phyloP scores from a whole-genome alignment of 2,329 filamentous ascomycete species.

The Penicillium decumbens region DNA sequence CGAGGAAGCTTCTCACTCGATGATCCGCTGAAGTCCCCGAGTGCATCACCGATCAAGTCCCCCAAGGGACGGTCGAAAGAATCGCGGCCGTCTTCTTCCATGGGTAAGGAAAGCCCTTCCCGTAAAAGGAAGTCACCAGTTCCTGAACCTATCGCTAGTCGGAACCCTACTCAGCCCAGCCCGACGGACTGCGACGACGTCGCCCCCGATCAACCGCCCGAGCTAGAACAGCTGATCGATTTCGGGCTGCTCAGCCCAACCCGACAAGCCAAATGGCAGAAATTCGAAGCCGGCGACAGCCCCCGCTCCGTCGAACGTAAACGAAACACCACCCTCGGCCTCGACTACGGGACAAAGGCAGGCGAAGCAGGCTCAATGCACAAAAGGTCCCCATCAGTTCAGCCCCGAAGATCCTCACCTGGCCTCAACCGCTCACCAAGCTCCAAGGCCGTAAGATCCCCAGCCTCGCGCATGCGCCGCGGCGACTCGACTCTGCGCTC shows the following conservation, averaged over 20 bases:
- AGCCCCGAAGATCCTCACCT: conserved; percentile 17
- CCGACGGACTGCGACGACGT: conserved; percentile 12
- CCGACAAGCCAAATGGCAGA: conserved; percentile 30
- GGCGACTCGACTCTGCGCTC: conserved; percentile 22
- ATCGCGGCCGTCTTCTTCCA: conserved; percentile 17
- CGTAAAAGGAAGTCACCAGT: conserved; percentile 36
- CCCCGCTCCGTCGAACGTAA: conserved; percentile 34
- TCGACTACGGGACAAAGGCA: not conserved
- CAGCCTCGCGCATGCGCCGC: conserved; percentile 21
- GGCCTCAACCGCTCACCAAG: conserved; percentile 20
- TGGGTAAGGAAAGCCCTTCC: conserved; percentile 30
- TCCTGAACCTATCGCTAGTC: conserved; percentile 27
- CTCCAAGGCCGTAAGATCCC: conserved; percentile 17
- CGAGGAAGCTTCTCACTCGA: conserved; percentile 13
- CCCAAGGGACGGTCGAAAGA: conserved; percentile 15
- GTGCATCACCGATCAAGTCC: conserved; percentile 10
- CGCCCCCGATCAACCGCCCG: conserved; percentile 3
- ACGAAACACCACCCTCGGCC: conserved; percentile 10
- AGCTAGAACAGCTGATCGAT: conserved; percentile 15
- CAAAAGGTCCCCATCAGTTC: conserved; percentile 19
- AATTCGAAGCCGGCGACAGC: conserved; percentile 30
- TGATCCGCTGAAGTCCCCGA: conserved; percentile 4
- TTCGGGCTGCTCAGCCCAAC: conserved; percentile 19
- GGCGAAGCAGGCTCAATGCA: conserved; percentile 12
- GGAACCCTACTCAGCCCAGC: conserved; percentile 18